Evolutionary conservation across 2,329 filamentous ascomycete genomes (phyloP).

Genomic region (Epicoccum sorghinum): DNA sequence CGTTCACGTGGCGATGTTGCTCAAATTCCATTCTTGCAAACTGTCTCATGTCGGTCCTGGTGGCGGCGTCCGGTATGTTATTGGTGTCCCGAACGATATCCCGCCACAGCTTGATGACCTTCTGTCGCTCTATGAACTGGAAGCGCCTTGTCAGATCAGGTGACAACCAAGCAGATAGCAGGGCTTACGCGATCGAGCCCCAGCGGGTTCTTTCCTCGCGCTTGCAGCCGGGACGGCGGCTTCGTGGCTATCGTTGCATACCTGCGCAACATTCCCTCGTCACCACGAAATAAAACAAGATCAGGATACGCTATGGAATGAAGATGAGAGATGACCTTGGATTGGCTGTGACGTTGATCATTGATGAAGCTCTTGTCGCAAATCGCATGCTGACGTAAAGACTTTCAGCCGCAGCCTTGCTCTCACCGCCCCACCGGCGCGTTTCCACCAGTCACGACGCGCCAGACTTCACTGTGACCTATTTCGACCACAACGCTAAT

Average conservation of each 20-base stretch:
- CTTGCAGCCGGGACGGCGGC: slow-evolving; percentile 35
- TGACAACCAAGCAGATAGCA: neutral
- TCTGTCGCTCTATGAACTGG: slow-evolving; percentile 58
- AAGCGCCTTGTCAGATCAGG: too few species aligned
- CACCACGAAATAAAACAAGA: neutral
- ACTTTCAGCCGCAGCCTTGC: slow-evolving; percentile 5
- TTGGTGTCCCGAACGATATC: slow-evolving; percentile 54
- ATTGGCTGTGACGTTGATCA: slow-evolving; percentile 1
- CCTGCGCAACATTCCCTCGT: slow-evolving; percentile 34
- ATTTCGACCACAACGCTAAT: slow-evolving; percentile 1
- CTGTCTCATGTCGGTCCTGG: slow-evolving; percentile 51
- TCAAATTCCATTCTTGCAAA: slow-evolving; percentile 59
- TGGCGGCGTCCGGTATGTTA: slow-evolving; percentile 37
- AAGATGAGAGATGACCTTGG: neutral
- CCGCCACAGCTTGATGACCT: slow-evolving; percentile 55
- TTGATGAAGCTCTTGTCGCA: slow-evolving; percentile 13
- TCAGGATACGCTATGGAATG: slow-evolving; percentile 3
- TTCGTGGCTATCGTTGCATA: slow-evolving; percentile 44
- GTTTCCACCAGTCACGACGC: slow-evolving; percentile 7
- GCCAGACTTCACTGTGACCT: neutral
- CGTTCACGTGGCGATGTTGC: slow-evolving; percentile 52
- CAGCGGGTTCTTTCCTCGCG: slow-evolving; percentile 40
- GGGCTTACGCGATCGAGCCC: slow-evolving; percentile 41
- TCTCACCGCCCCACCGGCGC: slow-evolving; percentile 19
- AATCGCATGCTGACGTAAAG: slow-evolving; percentile 30